Base-by-base conservation (phyloP, 1,139 yeast genomes). In the Arxiozyma heterogenica region DNA sequence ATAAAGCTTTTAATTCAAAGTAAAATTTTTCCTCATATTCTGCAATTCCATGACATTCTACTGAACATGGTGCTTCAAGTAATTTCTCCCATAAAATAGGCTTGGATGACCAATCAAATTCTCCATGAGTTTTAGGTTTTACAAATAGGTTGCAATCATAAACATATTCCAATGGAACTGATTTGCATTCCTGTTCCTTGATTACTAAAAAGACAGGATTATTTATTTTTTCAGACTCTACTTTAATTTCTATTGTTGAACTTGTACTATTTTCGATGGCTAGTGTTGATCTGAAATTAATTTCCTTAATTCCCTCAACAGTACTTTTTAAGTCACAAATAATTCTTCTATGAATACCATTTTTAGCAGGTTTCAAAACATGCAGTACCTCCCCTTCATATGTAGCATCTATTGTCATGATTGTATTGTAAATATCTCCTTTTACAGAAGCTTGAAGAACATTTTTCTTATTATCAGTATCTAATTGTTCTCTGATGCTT, bases 341-440 rank as follows among this genome's bases (percentile, higher is more conserved):
- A 15, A 94, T 68, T 57, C 98, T 74, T 61, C 82, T 86, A 62
- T 88, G 95, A 30, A 85, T 80, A 3, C 81, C 81, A 54, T 78
- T 64, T 0, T 78, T 67, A 1, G 85, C 76, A 0, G 97, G 96
- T 4, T 75, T 68, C 57, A 93, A 71, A 65, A 81, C 78, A 60
- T 83, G 81, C 18, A 91, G 68, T 39, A 86, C 83, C 62, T 90
- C 96, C 3, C 98, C 97, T 64, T 89, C 97, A 17, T 84, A 79
- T 6, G 86, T 82, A 3, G 71, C 70, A 57, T 69, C 69, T 1
- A 89, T 86, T 0, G 91, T 78, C 9, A 94, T 73, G 0, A 76
- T 73, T 6, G 75, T 70, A 2, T 87, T 68, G 12, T 77, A 76
- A 2, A 77, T 79, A 61, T 81, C 85, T 0, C 76, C 73, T 0